Conservation (phyloP, 805 yeast species). For the Saturnispora kantuleensis region DNA sequence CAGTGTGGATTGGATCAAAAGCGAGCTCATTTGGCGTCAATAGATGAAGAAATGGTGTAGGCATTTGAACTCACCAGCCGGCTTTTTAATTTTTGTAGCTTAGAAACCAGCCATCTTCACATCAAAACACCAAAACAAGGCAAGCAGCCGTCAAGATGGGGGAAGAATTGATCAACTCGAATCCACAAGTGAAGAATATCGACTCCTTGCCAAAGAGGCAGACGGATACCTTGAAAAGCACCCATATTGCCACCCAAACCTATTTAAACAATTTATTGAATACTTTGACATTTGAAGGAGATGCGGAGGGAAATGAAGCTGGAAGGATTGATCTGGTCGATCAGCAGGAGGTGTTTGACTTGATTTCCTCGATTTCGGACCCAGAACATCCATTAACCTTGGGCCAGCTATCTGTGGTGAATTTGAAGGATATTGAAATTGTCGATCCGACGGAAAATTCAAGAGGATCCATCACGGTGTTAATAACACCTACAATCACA, state of each 20-base stretch:
- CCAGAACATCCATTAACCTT: constrained; percentile 96
- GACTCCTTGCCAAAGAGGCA: constrained; percentile 65
- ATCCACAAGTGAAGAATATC: constrained; percentile 75
- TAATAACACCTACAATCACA: constrained; percentile 94
- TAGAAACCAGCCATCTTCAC: constrained; percentile 1
- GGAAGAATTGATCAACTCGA: constrained; percentile 74
- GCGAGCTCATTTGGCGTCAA: constrained; percentile 20
- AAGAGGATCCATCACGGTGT: constrained; percentile 67
- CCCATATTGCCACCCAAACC: not conserved
- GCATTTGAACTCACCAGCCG: no score
- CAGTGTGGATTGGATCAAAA: constrained; percentile 29
- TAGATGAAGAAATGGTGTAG: no score
- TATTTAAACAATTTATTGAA: constrained; percentile 2
- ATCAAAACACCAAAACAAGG: not conserved
- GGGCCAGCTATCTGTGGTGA: constrained; percentile 91
- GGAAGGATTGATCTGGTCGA: constrained; percentile 54
- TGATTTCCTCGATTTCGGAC: constrained; percentile 80
- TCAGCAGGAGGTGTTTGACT: constrained; percentile 80
- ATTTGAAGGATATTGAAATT: constrained; percentile 69
- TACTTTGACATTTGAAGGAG: not conserved
- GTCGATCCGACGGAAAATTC: constrained; percentile 38
- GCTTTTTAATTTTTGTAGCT: no score
- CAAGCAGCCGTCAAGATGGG: not conserved
- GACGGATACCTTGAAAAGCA: not conserved
- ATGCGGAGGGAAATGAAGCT: not conserved